Percentiles rank a stretch among this genome's conserved stretches.
Conservation (phyloP, 2,329 filamentous ascomycete species). For the Ophiostoma tasmaniense region DNA sequence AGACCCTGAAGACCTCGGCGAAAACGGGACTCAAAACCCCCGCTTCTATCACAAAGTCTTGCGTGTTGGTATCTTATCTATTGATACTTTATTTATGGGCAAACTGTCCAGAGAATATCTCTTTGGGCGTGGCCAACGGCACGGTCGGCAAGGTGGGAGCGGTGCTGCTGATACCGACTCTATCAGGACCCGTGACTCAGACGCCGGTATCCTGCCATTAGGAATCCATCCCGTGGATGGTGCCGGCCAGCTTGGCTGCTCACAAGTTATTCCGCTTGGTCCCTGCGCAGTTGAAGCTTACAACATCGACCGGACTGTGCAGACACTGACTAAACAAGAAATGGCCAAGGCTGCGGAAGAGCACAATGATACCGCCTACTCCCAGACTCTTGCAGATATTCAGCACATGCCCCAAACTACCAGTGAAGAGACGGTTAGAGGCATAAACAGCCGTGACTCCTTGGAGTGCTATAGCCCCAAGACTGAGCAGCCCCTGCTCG, state of each 20-base stretch:
- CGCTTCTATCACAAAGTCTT: background rate
- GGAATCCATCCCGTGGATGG: background rate
- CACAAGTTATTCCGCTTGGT: background rate
- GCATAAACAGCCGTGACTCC: background rate
- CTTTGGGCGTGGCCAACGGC: background rate
- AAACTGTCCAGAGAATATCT: background rate
- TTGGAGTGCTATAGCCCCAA: background rate
- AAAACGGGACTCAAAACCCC: too few relatives aligned
- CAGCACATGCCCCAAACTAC: background rate
- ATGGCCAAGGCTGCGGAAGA: background rate
- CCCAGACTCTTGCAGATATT: background rate
- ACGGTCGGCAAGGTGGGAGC: background rate
- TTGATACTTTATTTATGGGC: background rate
- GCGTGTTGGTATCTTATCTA: background rate
- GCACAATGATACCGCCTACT: background rate
- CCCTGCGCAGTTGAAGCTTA: background rate
- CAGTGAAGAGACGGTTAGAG: background rate
- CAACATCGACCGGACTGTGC: background rate
- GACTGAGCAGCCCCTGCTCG: background rate
- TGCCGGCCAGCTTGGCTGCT: background rate
- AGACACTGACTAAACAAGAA: background rate
- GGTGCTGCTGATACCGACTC: background rate
- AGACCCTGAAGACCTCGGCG: background rate
- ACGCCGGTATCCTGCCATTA: background rate
- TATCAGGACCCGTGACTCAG: background rate